A percentile compares a stretch with the other conserved stretches of the same genome.
Evolutionary conservation across 768 basidiomycete genomes (phyloP).

Genomic region (Suillus luteus): DNA sequence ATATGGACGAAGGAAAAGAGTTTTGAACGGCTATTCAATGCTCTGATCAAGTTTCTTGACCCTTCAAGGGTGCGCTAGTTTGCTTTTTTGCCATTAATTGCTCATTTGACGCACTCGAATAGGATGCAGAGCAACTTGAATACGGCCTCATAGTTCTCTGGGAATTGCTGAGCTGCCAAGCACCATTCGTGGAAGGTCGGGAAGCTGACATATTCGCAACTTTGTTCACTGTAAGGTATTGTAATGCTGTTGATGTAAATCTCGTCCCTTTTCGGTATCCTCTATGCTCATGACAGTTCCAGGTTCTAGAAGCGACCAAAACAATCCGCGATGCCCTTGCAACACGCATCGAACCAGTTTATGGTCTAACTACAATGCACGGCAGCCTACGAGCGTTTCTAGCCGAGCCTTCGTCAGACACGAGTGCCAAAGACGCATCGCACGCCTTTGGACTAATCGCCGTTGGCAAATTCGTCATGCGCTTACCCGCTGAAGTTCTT

Average conservation of each 20-base stretch:
- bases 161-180: constrained; percentile 81
- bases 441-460: constrained; percentile 85
- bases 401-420: constrained; percentile 49
- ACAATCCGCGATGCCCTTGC: constrained; percentile 78
- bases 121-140: constrained; percentile 69
- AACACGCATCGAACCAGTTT: constrained; percentile 75
- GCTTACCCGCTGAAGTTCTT: constrained; percentile 79
- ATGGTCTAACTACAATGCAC: constrained; percentile 82
- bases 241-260: constrained; percentile 69
- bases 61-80: constrained; percentile 55
- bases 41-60: constrained; percentile 63
- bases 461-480: constrained; percentile 79
- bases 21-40: constrained; percentile 71
- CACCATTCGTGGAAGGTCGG: constrained; percentile 70
- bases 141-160: constrained; percentile 81
- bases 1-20: constrained; percentile 74
- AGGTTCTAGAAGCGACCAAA: constrained; percentile 85
- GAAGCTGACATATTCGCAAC: constrained; percentile 77
- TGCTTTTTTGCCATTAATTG: constrained; percentile 5
- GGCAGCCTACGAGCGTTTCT: constrained; percentile 69
- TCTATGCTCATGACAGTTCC: constrained; percentile 5
- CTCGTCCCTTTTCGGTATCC: background rate
- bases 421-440: constrained; percentile 60
- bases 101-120: constrained; percentile 11
- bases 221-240: constrained; percentile 72